Conservation (phyloP, 2,329 filamentous ascomycete genomes). For the Pseudogymnoascus sp. region DNA sequence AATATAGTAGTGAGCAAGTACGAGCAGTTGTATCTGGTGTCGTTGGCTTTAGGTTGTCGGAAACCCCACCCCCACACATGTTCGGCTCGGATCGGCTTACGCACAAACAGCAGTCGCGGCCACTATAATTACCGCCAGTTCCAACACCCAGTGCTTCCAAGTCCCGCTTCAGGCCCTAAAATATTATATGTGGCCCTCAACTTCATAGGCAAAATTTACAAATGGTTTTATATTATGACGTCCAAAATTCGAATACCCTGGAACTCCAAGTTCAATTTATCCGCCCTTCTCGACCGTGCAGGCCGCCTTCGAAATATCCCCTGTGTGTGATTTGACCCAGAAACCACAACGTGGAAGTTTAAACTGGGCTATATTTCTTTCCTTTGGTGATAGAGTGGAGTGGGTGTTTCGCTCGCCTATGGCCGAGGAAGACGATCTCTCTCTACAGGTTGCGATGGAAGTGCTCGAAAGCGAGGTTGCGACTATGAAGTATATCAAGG, state of each 20-base stretch:
- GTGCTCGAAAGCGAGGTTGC: conserved; percentile 16
- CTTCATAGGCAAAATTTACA: no score
- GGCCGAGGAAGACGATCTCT: neutral
- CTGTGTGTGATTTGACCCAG: conserved; percentile 14
- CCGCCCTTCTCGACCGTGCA: conserved; percentile 12
- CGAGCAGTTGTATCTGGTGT: neutral
- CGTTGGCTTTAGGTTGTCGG: neutral
- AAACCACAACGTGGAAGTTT: conserved; percentile 12
- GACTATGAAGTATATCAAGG: conserved; percentile 16
- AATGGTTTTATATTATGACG: conserved; percentile 7
- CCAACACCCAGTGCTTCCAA: no score
- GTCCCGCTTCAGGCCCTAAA: no score
- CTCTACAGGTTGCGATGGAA: conserved; percentile 7
- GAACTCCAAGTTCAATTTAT: conserved; percentile 12
- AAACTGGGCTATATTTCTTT: conserved; percentile 16
- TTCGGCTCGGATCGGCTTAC: neutral
- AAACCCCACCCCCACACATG: neutral
- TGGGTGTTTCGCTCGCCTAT: conserved; percentile 17
- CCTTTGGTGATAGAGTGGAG: conserved; percentile 16
- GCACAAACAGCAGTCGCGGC: neutral
- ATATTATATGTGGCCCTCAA: no score
- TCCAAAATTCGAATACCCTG: neutral
- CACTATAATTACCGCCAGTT: no score
- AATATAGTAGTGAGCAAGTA: neutral
- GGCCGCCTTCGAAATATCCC: conserved; percentile 12